Evolutionary conservation across 1,284 basidiomycete species (phyloP).

Genomic region (Fomitopsis palustris): DNA sequence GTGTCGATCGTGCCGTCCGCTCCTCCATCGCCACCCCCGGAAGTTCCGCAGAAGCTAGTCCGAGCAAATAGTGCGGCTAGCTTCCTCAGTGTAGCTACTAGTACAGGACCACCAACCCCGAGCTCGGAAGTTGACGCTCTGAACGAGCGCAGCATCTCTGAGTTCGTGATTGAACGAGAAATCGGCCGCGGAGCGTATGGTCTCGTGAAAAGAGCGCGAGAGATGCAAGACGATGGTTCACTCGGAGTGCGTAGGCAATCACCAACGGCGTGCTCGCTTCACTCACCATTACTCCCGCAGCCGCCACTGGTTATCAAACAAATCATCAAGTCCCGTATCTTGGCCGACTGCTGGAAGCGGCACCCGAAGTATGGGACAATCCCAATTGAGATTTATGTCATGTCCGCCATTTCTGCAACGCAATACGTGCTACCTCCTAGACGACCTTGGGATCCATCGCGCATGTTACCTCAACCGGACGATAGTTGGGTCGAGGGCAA

Average conservation of each 20-base stretch:
- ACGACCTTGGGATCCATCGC: slow-evolving; percentile 79
- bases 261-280: slow-evolving; percentile 4
- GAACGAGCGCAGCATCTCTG: slow-evolving; percentile 65
- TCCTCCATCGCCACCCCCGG: slow-evolving; percentile 55
- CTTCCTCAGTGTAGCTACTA: slow-evolving; percentile 53
- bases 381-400: slow-evolving; percentile 98
- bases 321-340: slow-evolving; percentile 96
- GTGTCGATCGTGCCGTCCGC: slow-evolving; percentile 71
- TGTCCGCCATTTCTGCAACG: slow-evolving; percentile 84
- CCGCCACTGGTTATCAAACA: slow-evolving; percentile 91
- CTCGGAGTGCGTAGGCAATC: slow-evolving; percentile 63
- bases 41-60: slow-evolving; percentile 55
- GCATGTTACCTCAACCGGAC: slow-evolving; percentile 31
- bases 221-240: slow-evolving; percentile 72
- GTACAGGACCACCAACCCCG: slow-evolving; percentile 63
- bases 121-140: slow-evolving; percentile 44
- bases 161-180: slow-evolving; percentile 82
- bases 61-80: slow-evolving; percentile 61
- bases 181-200: slow-evolving; percentile 97
- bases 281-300: slow-evolving; percentile 26
- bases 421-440: slow-evolving; percentile 68
- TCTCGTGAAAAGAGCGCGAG: slow-evolving; percentile 86
- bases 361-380: slow-evolving; percentile 95
- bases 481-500: slow-evolving; percentile 65
- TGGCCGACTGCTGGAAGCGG: slow-evolving; percentile 99